Evolutionary conservation across 306 rosid genomes (phyloP).

Genomic region (Mucuna pruriens): DNA sequence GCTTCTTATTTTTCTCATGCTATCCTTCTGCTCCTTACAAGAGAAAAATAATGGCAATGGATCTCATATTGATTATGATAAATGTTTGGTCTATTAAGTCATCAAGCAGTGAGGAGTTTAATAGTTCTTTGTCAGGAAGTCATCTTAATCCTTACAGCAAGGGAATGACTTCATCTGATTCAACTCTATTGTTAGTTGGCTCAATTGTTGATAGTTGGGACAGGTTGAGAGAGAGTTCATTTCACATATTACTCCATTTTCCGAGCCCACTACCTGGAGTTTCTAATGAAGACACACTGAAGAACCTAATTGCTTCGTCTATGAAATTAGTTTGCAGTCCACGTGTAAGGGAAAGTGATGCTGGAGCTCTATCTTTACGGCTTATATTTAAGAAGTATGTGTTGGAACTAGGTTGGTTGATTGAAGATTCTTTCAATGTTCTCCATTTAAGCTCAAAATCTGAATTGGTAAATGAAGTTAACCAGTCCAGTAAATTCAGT

Average conservation of each 20-base stretch:
- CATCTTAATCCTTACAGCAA: conserved; percentile 71
- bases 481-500: conserved; percentile 45
- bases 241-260: conserved; percentile 86
- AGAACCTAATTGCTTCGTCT: conserved; percentile 73
- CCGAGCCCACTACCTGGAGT: conserved; percentile 98
- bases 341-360: conserved; percentile 99
- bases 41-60: conserved; percentile 98
- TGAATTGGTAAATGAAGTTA: conserved; percentile 47
- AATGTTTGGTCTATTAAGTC: conserved; percentile 80
- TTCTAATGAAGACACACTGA: conserved; percentile 64
- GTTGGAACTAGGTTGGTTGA: conserved; percentile 76
- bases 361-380: conserved; percentile 89
- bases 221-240: conserved; percentile 84
- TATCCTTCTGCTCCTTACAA: conserved; percentile 98
- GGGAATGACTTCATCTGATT: conserved; percentile 76
- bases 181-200: conserved; percentile 88
- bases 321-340: conserved; percentile 92
- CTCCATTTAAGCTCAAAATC: conserved; percentile 48
- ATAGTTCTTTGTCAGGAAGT: conserved; percentile 46
- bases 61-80: conserved; percentile 80
- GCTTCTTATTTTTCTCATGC: conserved; percentile 90
- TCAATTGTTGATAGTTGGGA: conserved; percentile 99
- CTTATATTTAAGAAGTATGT: conserved; percentile 91
- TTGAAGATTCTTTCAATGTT: conserved; percentile 60
- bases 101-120: conserved; percentile 48